Base-by-base conservation (phyloP, 768 basidiomycete species). In the Polyporus arcularius region DNA sequence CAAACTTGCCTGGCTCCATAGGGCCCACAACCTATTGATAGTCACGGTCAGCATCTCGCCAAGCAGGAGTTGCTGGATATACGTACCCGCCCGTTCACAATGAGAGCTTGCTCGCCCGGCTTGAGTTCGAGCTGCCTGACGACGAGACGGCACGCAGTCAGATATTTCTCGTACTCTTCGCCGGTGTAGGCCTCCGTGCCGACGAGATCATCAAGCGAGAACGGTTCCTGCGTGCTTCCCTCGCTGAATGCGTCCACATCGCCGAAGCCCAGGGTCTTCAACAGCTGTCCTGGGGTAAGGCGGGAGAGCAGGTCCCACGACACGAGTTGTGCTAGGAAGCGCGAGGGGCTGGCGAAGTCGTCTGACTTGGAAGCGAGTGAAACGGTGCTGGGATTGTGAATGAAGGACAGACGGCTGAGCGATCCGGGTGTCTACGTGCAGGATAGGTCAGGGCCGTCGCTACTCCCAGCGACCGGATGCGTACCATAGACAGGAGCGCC, bases 11-110 rank as follows among this genome's bases (percentile, higher is more conserved):
- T 2, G 74, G 65, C 11, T 74, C 73, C 40, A 97, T 75, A 0
- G 93, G 92, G 0, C 92, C 92, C 30, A 98, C 76, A 53, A 96
- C 73, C 95, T 96, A 65, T 32, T 32, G 4, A 3, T 3, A 18
- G 28, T 18, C 28, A 58, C 9, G 26, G 2, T 48, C 21, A 48
- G 9, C 12, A 14, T 28, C 7, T 28, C 21, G 21, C 12, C 26
- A 28, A 9, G 4, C 12, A 12, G 26, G 21, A 12, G 4, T 12
- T 18, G 12, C 28, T 12, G 46, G 15, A 60, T 15, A 8, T 10
- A 76, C 89, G 71, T 69, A 96, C 94, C 35, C 96, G 80, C 28
- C 96, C 96, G 66, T 97, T 97, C 53, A 92, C 76, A 39, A 96
- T 61, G 40, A 98, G 59, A 0, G 82, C 91, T 21, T 78, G 78